These are phyloP conservation scores for Chlorella sorokiniana DNA, from an alignment of 139 green algal genomes.

Conservation along the genomic window DNA sequence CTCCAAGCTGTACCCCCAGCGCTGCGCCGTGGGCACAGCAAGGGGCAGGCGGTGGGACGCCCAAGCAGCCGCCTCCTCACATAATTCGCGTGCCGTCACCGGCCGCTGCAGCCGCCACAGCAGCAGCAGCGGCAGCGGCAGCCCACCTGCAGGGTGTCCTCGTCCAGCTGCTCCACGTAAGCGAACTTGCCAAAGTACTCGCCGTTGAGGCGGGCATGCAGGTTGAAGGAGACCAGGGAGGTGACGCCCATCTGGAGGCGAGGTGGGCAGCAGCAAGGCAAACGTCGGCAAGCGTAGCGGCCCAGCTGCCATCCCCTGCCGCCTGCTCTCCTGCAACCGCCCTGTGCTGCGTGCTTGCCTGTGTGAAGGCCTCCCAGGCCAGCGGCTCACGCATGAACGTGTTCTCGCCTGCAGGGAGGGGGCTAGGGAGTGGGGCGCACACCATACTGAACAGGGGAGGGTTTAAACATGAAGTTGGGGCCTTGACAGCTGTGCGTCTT, in stretches of 20 bases:
- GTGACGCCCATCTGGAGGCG: slow-evolving; percentile 37
- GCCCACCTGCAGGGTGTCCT: background rate
- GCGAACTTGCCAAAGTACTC: slow-evolving; percentile 58
- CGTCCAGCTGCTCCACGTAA: background rate
- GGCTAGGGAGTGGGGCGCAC: too few species aligned
- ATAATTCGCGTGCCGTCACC: background rate
- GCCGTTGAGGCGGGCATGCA: slow-evolving; percentile 75
- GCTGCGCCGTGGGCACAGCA: background rate
- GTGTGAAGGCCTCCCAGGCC: slow-evolving; percentile 48
- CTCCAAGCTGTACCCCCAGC: slow-evolving; percentile 31
- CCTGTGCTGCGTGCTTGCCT: background rate
- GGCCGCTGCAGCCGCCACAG: background rate
- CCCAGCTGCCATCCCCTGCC: background rate
- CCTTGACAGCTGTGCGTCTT: too few species aligned
- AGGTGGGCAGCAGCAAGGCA: background rate
- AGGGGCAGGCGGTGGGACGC: background rate
- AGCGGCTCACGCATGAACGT: slow-evolving; percentile 80
- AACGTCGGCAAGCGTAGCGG: background rate
- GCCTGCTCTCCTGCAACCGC: background rate
- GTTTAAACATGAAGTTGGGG: too few species aligned
- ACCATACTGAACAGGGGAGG: slow-evolving; percentile 30
- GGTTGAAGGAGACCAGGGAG: slow-evolving; percentile 54
- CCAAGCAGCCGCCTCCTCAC: background rate
- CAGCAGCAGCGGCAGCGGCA: background rate
- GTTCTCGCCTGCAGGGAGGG: slow-evolving; percentile 61